phyloP scores from a whole-genome alignment of 768 basidiomycete genomes.

The Leucosporidium scottii region DNA sequence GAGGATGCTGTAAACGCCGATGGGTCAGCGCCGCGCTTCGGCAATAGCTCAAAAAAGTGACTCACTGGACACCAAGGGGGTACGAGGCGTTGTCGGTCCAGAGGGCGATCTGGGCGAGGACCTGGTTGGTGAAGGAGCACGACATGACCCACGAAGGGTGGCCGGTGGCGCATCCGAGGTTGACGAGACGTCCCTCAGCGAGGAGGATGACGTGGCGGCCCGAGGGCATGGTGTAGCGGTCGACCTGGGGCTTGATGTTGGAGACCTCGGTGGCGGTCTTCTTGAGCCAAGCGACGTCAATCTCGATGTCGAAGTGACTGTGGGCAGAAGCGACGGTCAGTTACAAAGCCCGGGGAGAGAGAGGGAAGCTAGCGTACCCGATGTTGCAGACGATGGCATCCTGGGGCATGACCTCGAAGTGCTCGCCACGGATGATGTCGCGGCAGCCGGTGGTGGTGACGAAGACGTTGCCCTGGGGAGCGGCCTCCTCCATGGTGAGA shows the following conservation, averaged over 20 bases:
- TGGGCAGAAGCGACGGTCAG: conserved; percentile 15
- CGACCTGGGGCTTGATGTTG: conserved; percentile 98
- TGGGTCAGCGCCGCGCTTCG: not conserved
- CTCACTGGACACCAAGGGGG: conserved; percentile 79
- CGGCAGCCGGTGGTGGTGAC: conserved; percentile 98
- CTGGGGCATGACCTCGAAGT: conserved; percentile 91
- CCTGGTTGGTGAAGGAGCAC: conserved; percentile 98
- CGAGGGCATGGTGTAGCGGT: conserved; percentile 84
- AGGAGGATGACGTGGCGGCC: conserved; percentile 96
- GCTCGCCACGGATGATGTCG: conserved; percentile 87
- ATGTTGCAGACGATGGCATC: conserved; percentile 98
- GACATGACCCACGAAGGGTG: conserved; percentile 98
- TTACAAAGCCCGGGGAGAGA: not conserved
- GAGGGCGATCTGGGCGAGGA: conserved; percentile 93
- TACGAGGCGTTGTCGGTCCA: conserved; percentile 80
- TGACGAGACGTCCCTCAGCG: conserved; percentile 97
- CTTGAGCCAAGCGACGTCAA: conserved; percentile 98
- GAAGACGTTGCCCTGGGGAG: conserved; percentile 78
- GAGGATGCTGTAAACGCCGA: conserved; percentile 54
- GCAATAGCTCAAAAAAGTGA: not conserved
- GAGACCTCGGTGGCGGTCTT: conserved; percentile 69
- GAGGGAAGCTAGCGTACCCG: conserved; percentile 63
- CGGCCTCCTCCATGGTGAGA: conserved; percentile 96
- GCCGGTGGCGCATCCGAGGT: conserved; percentile 66
- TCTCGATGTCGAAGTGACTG: conserved; percentile 53